Base-by-base conservation (phyloP, 169 alveolate genomes). In the Amoebophrya sp. region DNA sequence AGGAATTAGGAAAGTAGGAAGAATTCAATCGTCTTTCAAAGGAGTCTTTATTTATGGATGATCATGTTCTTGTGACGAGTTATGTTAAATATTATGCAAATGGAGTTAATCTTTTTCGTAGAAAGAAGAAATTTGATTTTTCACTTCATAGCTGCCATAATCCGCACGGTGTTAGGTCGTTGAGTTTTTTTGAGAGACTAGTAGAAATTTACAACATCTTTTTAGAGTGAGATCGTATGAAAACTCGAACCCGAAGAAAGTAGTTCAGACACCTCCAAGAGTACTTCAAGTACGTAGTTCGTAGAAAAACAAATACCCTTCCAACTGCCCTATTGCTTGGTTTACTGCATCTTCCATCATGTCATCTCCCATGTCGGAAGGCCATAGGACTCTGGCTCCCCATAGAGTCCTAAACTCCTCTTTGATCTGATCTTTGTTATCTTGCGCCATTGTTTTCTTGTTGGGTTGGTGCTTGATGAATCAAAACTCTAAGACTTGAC, bases 361-460 rank as follows among this genome's bases (percentile, higher is more conserved):
- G 83, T 65, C 83, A 36, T 65, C 83, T 10, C 39, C 39, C 83
- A 65, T 65, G 26, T 65, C 83, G 38, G 83, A 65, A 26, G 83
- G 83, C 83, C 83, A 65, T 6, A 65, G 33, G 33, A 65, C n/a
- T 36, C 83, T 1, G 2, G 83, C 83, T 0, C 83, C 83, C 83
- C 33, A 65, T 26, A 53, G 76, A 53, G 76, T 53, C 23, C 76
- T 10, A 53, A 53, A 53, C 76, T 53, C 76, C 76, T 53, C 76
- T 23, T 53, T 53, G 76, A 53, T 23, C 23, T 10, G n/a, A 53
- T 53, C 76, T 23, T 53, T 53, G 76, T 53, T 53, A 23, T 53
- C 76, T 53, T 53, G 76, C 76, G 76, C 76, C 76, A 53, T 53
- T n/a, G n/a, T n/a, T n/a, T n/a, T n/a, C 76, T 53, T 53, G n/a